phyloP scores from a whole-genome alignment of 495 filamentous ascomycete species.

The Talaromyces borbonicus region DNA sequence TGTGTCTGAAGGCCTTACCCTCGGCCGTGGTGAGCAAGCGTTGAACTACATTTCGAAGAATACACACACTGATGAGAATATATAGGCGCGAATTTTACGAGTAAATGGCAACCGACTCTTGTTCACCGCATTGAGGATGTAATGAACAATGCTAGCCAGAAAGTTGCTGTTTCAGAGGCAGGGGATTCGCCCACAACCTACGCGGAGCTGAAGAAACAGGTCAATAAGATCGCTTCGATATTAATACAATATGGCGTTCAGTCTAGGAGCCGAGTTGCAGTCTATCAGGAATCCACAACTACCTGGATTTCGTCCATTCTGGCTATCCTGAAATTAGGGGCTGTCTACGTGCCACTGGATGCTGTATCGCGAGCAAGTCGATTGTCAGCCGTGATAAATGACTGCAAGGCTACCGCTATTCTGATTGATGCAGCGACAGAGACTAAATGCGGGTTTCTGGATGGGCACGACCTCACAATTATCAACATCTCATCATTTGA shows the following conservation, averaged over 20 bases:
- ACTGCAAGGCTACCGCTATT: conserved; percentile 13
- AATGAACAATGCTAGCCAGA: conserved; percentile 1
- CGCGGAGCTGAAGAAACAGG: conserved; percentile 4
- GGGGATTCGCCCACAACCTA: conserved; percentile 10
- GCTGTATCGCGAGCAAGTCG: conserved; percentile 21
- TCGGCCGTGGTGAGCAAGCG: conserved; percentile 8
- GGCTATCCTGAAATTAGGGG: conserved; percentile 39
- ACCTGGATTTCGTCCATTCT: conserved; percentile 43
- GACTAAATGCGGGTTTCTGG: conserved; percentile 1
- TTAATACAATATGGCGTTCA: conserved; percentile 12
- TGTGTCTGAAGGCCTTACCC: neutral
- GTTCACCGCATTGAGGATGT: conserved; percentile 25
- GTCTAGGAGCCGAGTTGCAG: conserved; percentile 15
- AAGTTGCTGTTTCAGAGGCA: conserved; percentile 13
- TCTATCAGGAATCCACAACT: conserved; percentile 17
- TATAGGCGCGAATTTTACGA: conserved; percentile 9
- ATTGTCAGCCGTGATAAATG: conserved; percentile 17
- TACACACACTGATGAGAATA: conserved; percentile 2
- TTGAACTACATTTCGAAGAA: conserved; percentile 18
- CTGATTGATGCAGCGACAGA: conserved; percentile 8
- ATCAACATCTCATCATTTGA: conserved; percentile 5
- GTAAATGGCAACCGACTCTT: conserved; percentile 25
- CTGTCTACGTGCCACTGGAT: conserved; percentile 45
- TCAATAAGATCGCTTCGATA: conserved; percentile 13
- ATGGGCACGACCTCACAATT: conserved; percentile 4